Evolutionary conservation across 2,329 filamentous ascomycete genomes (phyloP).

Genomic region (Colletotrichum lini): DNA sequence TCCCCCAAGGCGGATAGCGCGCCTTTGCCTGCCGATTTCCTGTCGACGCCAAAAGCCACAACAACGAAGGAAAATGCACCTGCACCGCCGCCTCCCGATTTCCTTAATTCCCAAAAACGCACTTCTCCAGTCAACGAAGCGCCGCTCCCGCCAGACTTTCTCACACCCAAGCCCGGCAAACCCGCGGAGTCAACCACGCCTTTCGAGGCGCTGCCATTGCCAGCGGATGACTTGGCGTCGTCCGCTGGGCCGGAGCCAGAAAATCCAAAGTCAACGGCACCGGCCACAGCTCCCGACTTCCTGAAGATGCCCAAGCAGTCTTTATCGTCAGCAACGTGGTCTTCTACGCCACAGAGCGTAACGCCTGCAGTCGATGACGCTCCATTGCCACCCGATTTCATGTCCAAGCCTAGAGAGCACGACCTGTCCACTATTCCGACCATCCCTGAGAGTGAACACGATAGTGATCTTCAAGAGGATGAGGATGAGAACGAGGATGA

Average conservation of each 20-base stretch:
- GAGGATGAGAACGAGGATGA: conserved; percentile 60
- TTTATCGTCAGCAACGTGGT: conserved; percentile 37
- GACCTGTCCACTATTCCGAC: conserved; percentile 45
- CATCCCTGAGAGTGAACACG: conserved; percentile 39
- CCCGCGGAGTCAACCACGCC: conserved; percentile 32
- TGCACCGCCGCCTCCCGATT: conserved; percentile 53
- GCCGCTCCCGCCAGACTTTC: conserved; percentile 29
- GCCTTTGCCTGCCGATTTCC: conserved; percentile 54
- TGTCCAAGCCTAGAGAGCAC: conserved; percentile 45
- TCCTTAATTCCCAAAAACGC: conserved; percentile 44
- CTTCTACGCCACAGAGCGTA: conserved; percentile 28
- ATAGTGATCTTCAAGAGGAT: conserved; percentile 55
- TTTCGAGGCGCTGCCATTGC: conserved; percentile 26
- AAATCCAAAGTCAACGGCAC: conserved; percentile 44
- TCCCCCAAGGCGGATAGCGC: conserved; percentile 45
- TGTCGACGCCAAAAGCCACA: conserved; percentile 46
- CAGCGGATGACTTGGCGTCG: conserved; percentile 10
- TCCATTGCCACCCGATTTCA: conserved; percentile 57
- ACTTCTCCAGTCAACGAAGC: conserved; percentile 48
- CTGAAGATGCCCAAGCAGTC: conserved; percentile 41
- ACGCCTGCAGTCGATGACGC: conserved; percentile 52
- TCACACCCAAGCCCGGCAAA: conserved; percentile 51
- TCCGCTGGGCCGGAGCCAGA: conserved; percentile 21
- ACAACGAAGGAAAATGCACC: conserved; percentile 43
- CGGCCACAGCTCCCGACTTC: conserved; percentile 37